Conservation (phyloP, 352 stramenopile genomes). For the Aphanomyces cochlioides region DNA sequence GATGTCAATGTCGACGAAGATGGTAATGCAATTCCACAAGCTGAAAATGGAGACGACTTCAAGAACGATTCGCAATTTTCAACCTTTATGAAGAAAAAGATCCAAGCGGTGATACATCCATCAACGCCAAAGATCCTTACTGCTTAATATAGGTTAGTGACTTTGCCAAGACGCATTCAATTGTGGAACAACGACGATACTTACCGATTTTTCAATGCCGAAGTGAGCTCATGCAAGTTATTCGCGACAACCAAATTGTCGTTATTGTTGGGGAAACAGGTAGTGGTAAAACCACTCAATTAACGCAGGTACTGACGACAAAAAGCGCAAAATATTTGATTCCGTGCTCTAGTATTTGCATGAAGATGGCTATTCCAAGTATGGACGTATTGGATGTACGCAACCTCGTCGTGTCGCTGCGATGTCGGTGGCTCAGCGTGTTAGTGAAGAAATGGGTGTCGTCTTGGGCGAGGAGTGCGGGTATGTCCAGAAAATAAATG, state of each 20-base stretch:
- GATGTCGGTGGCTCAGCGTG: conserved; percentile 98
- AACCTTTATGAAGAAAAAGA: conserved; percentile 91
- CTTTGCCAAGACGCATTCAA: conserved; percentile 95
- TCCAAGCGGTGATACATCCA: conserved; percentile 41
- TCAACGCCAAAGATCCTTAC: not conserved
- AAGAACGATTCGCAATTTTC: conserved; percentile 94
- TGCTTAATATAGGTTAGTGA: conserved; percentile 59
- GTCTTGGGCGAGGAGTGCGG: conserved; percentile 88
- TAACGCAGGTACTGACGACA: conserved; percentile 76
- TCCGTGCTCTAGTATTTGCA: conserved; percentile 60
- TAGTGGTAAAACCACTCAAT: conserved; percentile 97
- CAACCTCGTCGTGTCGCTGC: conserved; percentile 98
- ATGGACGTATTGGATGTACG: conserved; percentile 94
- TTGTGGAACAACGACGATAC: conserved; percentile 94
- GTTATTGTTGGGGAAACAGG: conserved; percentile 98
- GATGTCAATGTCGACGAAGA: conserved; percentile 59
- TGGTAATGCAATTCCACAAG: conserved; percentile 31
- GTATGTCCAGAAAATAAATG: conserved; percentile 42
- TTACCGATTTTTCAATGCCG: conserved; percentile 95
- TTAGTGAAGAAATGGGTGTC: conserved; percentile 97
- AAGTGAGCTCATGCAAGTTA: conserved; percentile 94
- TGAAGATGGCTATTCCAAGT: conserved; percentile 87
- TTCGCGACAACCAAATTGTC: conserved; percentile 97
- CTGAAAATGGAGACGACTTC: conserved; percentile 80
- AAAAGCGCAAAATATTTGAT: not conserved